Conservation (phyloP, 768 basidiomycete genomes). For the Hirschioporus abietinus region DNA sequence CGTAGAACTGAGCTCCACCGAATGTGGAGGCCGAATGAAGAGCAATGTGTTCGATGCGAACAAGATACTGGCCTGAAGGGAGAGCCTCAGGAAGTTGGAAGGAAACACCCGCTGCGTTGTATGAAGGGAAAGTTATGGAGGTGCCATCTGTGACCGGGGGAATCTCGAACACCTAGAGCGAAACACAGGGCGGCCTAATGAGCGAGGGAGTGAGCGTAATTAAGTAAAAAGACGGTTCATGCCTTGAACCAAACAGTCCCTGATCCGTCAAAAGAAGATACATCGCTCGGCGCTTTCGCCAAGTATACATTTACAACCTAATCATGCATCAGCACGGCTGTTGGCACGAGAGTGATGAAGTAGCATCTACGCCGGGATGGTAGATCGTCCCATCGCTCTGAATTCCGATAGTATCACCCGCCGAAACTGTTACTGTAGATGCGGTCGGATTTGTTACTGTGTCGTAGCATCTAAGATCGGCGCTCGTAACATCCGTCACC, state of each 20-base stretch:
- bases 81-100: slow-evolving; percentile 26
- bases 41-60: slow-evolving; percentile 28
- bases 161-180: slow-evolving; percentile 40
- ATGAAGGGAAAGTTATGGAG: slow-evolving; percentile 41
- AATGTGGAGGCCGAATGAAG: slow-evolving; percentile 22
- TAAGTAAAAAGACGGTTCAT: neutral
- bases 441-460: slow-evolving; percentile 35
- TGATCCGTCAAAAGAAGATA: slow-evolving; percentile 34
- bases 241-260: slow-evolving; percentile 42
- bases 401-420: slow-evolving; percentile 40
- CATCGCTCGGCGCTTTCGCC: slow-evolving; percentile 40
- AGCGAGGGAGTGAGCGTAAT: neutral
- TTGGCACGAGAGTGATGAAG: neutral
- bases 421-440: slow-evolving; percentile 38
- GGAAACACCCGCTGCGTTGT: slow-evolving; percentile 21
- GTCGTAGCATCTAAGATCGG: slow-evolving; percentile 44
- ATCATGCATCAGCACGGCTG: neutral
- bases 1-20: slow-evolving; percentile 25
- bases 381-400: slow-evolving; percentile 37
- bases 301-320: slow-evolving; percentile 31
- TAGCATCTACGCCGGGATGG: slow-evolving; percentile 37
- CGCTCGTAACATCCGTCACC: slow-evolving; percentile 42
- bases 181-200: slow-evolving; percentile 17
- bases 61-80: slow-evolving; percentile 29
- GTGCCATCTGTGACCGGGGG: slow-evolving; percentile 39